Conservation (phyloP, 768 basidiomycete species). For the Collybia nuda region DNA sequence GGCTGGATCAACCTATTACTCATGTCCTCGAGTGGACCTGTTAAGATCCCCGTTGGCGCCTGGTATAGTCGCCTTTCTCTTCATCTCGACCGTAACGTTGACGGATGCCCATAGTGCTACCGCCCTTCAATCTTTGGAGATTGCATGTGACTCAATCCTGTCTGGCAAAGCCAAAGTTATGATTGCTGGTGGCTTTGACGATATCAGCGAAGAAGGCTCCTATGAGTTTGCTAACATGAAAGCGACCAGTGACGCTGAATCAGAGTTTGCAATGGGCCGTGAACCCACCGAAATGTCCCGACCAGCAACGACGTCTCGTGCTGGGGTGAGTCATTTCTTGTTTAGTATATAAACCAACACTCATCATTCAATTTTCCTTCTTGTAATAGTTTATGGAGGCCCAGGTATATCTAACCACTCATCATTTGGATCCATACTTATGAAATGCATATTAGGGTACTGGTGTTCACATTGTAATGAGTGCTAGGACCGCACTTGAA, state of each 20-base stretch:
- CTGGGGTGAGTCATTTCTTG: slow-evolving; percentile 64
- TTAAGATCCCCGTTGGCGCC: slow-evolving; percentile 99
- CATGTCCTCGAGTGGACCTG: slow-evolving; percentile 93
- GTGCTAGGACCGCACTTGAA: slow-evolving; percentile 91
- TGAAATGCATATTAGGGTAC: slow-evolving; percentile 48
- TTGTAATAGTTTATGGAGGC: slow-evolving; percentile 85
- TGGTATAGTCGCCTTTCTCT: slow-evolving; percentile 57
- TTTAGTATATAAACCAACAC: slow-evolving; percentile 1
- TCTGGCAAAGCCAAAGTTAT: slow-evolving; percentile 98
- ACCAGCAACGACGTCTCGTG: slow-evolving; percentile 92
- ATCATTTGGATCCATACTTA: background rate
- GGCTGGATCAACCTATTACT: slow-evolving; percentile 97
- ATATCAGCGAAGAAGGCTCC: slow-evolving; percentile 96
- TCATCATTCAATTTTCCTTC: slow-evolving; percentile 4
- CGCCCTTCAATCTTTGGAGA: slow-evolving; percentile 95
- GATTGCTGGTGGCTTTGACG: slow-evolving; percentile 98
- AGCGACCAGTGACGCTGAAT: slow-evolving; percentile 95
- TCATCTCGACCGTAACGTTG: slow-evolving; percentile 4
- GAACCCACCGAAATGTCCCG: slow-evolving; percentile 99
- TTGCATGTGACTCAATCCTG: slow-evolving; percentile 93
- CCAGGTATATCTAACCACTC: slow-evolving; percentile 33
- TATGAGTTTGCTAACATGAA: slow-evolving; percentile 99
- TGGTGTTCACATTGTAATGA: slow-evolving; percentile 98
- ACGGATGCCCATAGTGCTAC: slow-evolving; percentile 64
- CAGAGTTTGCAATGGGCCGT: slow-evolving; percentile 98